Percentiles rank a stretch among this genome's conserved stretches.
phyloP scores from a whole-genome alignment of 805 yeast species.

The Saccharomyces jurei region DNA sequence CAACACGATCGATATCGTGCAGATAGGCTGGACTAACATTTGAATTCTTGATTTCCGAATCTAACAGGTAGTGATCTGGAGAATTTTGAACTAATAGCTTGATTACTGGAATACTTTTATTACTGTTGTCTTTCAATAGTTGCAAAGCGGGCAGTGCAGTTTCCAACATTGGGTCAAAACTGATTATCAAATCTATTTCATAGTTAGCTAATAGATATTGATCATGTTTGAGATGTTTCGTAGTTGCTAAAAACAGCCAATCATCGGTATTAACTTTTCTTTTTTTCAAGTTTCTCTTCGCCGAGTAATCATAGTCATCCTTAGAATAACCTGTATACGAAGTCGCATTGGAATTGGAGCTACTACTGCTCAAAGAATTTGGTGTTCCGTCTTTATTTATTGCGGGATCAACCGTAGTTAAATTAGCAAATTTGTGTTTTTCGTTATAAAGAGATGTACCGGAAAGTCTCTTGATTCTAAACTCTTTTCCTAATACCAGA shows the following conservation, averaged over 20 bases:
- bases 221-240: conserved; percentile 36
- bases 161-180: conserved; percentile 40
- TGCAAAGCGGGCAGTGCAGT: conserved; percentile 27
- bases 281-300: conserved; percentile 6
- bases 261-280: conserved; percentile 20
- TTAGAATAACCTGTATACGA: conserved; percentile 16
- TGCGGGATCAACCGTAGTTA: conserved; percentile 3
- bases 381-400: conserved; percentile 7
- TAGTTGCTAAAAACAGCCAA: conserved; percentile 38
- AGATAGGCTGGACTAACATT: neutral
- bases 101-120: conserved; percentile 35
- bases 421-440: conserved; percentile 10
- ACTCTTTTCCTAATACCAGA: conserved; percentile 59
- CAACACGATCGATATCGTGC: neutral
- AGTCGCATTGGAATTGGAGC: conserved; percentile 2
- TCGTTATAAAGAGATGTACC: conserved; percentile 50
- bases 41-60: conserved; percentile 4
- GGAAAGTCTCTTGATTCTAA: conserved; percentile 59
- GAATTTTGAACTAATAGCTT: conserved; percentile 40
- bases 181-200: conserved; percentile 37
- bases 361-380: conserved; percentile 3
- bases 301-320: conserved; percentile 24
- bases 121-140: neutral
- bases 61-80: conserved; percentile 35
- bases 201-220: conserved; percentile 28